Evolutionary conservation across 2,329 filamentous ascomycete genomes (phyloP).

Genomic region (Pseudogymnoascus sp.): DNA sequence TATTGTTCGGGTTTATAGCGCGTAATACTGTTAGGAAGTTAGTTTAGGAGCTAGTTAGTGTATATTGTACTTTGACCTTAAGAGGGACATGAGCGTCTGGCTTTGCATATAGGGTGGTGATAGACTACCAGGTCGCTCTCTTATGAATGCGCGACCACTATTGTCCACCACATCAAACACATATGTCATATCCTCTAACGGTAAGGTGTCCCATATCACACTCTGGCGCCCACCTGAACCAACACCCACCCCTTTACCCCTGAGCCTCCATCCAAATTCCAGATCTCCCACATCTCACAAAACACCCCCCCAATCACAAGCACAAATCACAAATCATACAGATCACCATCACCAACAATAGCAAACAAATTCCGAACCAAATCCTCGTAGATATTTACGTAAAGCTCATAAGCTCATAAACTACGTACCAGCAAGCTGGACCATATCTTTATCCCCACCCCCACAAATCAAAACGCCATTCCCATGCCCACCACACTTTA

Average conservation of each 20-base stretch:
- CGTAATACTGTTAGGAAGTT: too few species aligned
- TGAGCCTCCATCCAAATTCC: background rate
- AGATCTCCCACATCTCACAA: background rate
- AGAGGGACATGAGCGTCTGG: too few species aligned
- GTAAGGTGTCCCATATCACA: too few species aligned
- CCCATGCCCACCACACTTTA: slow-evolving; percentile 2
- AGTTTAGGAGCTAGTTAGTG: too few species aligned
- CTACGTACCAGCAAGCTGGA: slow-evolving; percentile 9
- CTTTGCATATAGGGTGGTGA: too few species aligned
- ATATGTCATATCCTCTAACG: too few species aligned
- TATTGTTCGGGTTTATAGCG: too few species aligned
- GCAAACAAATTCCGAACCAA: background rate
- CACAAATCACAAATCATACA: background rate
- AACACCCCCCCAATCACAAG: background rate
- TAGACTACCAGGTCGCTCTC: too few species aligned
- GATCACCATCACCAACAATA: background rate
- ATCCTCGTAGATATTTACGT: slow-evolving; percentile 9
- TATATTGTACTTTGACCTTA: too few species aligned
- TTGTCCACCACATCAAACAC: too few species aligned
- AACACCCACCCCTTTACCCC: background rate
- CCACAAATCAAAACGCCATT: slow-evolving; percentile 2
- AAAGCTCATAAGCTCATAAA: slow-evolving; percentile 9
- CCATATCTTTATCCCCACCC: slow-evolving; percentile 8
- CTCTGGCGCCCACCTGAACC: too few species aligned
- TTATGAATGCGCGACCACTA: too few species aligned